Evolutionary conservation across 192 early-diverging fungal genomes (phyloP).

Genomic region (Backusella morwellensis): DNA sequence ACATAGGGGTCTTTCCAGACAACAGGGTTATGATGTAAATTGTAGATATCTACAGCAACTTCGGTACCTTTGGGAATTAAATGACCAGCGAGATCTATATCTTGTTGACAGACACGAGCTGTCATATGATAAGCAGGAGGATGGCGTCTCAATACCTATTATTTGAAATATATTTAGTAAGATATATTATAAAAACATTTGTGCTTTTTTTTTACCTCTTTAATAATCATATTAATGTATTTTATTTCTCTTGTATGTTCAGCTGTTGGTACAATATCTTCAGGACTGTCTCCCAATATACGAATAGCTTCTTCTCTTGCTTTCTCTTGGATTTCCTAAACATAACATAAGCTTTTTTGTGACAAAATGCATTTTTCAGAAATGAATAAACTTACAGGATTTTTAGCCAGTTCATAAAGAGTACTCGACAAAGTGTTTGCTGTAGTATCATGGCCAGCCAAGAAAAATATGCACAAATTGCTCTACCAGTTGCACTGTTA

Average conservation of each 20-base stretch:
- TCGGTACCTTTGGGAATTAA: conserved; percentile 7
- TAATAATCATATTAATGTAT: conserved; percentile 51
- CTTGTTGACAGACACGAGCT: neutral
- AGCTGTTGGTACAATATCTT: conserved; percentile 47
- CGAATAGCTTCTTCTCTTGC: conserved; percentile 53
- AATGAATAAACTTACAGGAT: conserved; percentile 23
- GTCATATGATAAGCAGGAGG: conserved; percentile 12
- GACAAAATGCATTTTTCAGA: neutral
- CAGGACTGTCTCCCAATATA: conserved; percentile 51
- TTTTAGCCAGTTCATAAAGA: conserved; percentile 46
- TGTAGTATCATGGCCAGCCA: conserved; percentile 50
- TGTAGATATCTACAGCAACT: conserved; percentile 7
- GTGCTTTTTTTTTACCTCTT: conserved; percentile 26
- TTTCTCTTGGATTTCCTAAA: conserved; percentile 49
- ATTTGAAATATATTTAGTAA: neutral
- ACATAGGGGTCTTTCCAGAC: conserved; percentile 26
- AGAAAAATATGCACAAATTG: neutral
- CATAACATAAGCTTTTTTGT: neutral
- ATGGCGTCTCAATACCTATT: neutral
- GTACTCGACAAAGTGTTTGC: conserved; percentile 49
- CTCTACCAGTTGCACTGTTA: neutral
- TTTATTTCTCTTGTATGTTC: conserved; percentile 51
- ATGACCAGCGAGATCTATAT: neutral
- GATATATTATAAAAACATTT: neutral
- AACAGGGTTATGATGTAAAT: conserved; percentile 20